Conservation (phyloP, 139 green algal genomes). For the Tetradesmus obliquus region DNA sequence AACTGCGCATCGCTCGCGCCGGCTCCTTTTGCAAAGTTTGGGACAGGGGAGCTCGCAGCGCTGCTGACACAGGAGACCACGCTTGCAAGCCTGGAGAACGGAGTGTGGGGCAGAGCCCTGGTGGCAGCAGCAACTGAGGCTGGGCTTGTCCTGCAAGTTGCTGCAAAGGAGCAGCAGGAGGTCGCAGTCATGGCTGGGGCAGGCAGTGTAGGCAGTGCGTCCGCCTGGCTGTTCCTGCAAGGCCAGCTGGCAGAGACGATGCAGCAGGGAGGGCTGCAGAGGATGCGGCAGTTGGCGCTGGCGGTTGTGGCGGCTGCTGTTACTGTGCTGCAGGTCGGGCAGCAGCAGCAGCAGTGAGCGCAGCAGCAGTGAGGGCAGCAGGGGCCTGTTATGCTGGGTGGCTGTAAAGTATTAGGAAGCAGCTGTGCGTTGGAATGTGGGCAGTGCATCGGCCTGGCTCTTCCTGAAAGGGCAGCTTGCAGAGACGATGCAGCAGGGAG, state of each 20-base stretch:
- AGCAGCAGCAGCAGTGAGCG: constrained; percentile 11
- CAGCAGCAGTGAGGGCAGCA: too few relatives aligned
- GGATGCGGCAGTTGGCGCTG: neutral
- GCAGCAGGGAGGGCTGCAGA: constrained; percentile 3
- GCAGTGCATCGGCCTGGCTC: constrained; percentile 24
- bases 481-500: neutral
- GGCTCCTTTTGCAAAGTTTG: constrained; percentile 32
- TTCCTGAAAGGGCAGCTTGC: constrained; percentile 14
- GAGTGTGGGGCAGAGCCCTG: neutral
- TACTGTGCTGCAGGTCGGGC: neutral
- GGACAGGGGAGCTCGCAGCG: neutral
- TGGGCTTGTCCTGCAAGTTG: neutral
- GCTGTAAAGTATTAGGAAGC: neutral
- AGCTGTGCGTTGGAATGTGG: neutral
- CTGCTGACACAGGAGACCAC: neutral
- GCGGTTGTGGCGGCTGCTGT: constrained; percentile 1
- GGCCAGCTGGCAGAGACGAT: constrained; percentile 2
- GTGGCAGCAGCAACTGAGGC: constrained; percentile 3
- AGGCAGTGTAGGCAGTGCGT: constrained; percentile 1
- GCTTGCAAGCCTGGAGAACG: constrained; percentile 2
- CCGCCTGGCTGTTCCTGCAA: constrained; percentile 31
- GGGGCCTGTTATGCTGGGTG: neutral
- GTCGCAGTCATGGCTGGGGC: neutral
- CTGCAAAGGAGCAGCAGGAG: neutral
- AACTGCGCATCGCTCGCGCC: neutral